Conservation (phyloP, 116 monocot genomes). For the Cymodocea nodosa region DNA sequence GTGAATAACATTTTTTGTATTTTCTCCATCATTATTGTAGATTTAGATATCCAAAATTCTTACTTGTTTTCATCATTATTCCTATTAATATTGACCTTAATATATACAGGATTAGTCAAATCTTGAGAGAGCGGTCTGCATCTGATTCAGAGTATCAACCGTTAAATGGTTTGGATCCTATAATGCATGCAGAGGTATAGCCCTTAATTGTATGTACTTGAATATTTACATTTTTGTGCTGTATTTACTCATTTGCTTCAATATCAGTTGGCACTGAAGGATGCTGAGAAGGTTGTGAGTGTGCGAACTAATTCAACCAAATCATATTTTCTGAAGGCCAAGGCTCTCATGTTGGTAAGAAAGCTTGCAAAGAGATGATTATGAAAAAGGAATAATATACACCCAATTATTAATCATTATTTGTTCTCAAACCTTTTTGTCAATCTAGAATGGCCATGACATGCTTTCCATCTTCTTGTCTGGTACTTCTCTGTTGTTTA, state of each 20-base stretch:
- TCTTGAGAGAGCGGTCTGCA: constrained; percentile 58
- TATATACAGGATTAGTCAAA: constrained; percentile 47
- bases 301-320: constrained; percentile 33
- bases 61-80: too few relatives aligned
- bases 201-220: not conserved
- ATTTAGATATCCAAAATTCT: too few relatives aligned
- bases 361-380: not conserved
- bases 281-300: constrained; percentile 68
- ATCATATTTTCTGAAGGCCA: constrained; percentile 76
- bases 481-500: too few relatives aligned
- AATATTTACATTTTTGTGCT: too few relatives aligned
- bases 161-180: constrained; percentile 86
- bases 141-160: constrained; percentile 67
- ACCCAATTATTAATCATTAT: too few relatives aligned
- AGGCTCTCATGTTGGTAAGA: constrained; percentile 77
- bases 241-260: not conserved
- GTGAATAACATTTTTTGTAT: too few relatives aligned
- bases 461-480: too few relatives aligned
- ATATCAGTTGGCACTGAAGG: constrained; percentile 78
- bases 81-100: too few relatives aligned
- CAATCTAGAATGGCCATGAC: too few relatives aligned
- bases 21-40: too few relatives aligned
- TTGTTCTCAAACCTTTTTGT: too few relatives aligned
- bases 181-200: constrained; percentile 80
- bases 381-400: too few relatives aligned